These are phyloP conservation scores for Zizania latifolia DNA, from an alignment of 176 grass and related monocot species.

Conservation along the genomic window DNA sequence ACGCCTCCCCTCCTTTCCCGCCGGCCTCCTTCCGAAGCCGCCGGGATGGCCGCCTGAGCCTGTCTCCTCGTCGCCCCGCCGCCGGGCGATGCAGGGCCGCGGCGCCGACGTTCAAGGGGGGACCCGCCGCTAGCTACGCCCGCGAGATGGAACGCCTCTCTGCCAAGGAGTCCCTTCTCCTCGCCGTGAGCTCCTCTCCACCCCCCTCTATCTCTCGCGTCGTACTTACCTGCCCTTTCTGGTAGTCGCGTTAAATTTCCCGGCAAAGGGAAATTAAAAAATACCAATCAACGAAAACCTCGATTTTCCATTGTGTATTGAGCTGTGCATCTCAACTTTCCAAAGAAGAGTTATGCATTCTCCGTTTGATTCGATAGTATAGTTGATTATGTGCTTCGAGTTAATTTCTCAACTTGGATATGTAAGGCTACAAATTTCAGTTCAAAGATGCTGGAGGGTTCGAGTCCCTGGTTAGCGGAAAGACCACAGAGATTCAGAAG, in stretches of 20 bases:
- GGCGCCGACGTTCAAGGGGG: constrained; percentile 69
- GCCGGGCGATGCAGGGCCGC: constrained; percentile 40
- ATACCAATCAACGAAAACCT: neutral
- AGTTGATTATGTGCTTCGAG: neutral
- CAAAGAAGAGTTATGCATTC: neutral
- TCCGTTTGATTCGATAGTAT: neutral
- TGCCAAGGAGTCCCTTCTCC: constrained; percentile 93
- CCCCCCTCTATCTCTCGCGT: neutral
- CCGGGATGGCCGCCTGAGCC: constrained; percentile 6
- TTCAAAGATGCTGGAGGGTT: constrained; percentile 94
- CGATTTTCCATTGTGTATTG: neutral
- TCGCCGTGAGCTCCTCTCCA: constrained; percentile 49
- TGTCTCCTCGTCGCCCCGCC: constrained; percentile 20
- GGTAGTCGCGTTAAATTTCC: no score
- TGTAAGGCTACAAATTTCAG: constrained; percentile 44
- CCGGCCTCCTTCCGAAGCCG: neutral
- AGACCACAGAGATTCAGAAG: constrained; percentile 86
- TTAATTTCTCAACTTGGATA: neutral
- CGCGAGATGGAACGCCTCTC: constrained; percentile 96
- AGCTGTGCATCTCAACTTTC: neutral
- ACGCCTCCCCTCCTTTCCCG: constrained; percentile 6
- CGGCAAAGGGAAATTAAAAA: no score
- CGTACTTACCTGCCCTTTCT: neutral
- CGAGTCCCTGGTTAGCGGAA: constrained; percentile 61
- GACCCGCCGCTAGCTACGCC: constrained; percentile 74